These are phyloP conservation scores for Neurospora sp. DNA, from an alignment of 495 filamentous ascomycete genomes.

Conservation along the genomic window DNA sequence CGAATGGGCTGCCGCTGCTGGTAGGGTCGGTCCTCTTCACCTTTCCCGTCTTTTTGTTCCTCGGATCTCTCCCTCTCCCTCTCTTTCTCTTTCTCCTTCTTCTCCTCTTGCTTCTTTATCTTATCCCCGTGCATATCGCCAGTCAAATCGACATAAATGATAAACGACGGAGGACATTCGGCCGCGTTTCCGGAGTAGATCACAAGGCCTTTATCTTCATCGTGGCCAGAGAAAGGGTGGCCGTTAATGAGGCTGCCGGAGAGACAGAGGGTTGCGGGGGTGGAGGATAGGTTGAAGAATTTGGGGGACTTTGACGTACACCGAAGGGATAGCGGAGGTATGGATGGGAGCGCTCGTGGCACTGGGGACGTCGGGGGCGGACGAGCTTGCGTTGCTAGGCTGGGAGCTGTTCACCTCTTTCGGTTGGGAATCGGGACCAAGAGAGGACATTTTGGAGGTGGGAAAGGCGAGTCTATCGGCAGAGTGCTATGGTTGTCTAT, in stretches of 20 bases:
- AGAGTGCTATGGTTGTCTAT: background rate
- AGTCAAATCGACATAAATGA: background rate
- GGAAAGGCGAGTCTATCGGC: background rate
- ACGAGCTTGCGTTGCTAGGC: background rate
- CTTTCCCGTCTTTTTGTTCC: background rate
- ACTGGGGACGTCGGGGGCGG: background rate
- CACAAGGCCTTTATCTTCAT: rapidly evolving
- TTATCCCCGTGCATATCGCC: background rate
- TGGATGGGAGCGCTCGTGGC: rapidly evolving
- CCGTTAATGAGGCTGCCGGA: background rate
- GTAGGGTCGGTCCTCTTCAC: too few relatives aligned
- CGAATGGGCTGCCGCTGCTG: too few relatives aligned
- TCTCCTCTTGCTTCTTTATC: background rate
- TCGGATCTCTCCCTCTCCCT: too few relatives aligned
- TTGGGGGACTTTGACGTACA: background rate
- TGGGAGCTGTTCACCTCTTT: background rate
- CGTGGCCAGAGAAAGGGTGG: background rate
- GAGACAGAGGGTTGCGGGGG: background rate
- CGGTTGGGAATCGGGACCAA: background rate
- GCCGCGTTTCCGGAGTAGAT: background rate
- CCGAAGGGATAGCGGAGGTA: background rate
- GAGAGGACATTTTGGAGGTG: background rate
- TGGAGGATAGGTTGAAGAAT: background rate
- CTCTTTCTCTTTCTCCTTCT: background rate
- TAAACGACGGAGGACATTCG: background rate